Conservation (phyloP, 2,329 filamentous ascomycete species). For the Hyphodiscus sp. region DNA sequence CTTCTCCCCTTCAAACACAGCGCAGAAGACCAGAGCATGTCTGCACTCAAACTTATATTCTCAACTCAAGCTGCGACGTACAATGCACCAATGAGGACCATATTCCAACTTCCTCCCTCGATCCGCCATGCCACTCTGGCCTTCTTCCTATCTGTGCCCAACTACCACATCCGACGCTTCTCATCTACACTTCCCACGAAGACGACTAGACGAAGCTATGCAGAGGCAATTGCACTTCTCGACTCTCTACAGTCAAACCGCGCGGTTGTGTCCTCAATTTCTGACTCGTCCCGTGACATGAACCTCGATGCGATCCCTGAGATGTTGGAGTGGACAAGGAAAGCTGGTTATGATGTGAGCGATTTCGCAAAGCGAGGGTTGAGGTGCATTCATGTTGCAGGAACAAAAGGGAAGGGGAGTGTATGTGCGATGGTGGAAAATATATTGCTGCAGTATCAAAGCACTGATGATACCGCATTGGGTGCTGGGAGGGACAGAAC, state of each 20-base stretch:
- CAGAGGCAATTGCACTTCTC: conserved; percentile 20
- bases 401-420: conserved; percentile 80
- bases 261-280: conserved; percentile 16
- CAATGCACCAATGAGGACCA: conserved; percentile 8
- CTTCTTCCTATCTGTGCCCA: background rate
- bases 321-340: conserved; percentile 28
- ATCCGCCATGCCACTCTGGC: conserved; percentile 4
- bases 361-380: conserved; percentile 21
- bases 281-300: conserved; percentile 12
- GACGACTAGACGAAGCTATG: conserved; percentile 10
- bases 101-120: conserved; percentile 1
- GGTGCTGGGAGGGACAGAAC: conserved; percentile 3
- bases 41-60: too few relatives aligned
- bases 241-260: conserved; percentile 25
- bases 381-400: conserved; percentile 70
- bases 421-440: conserved; percentile 62
- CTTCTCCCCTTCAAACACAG: too few relatives aligned
- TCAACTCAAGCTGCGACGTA: background rate
- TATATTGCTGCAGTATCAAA: conserved; percentile 50
- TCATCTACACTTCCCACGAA: conserved; percentile 1
- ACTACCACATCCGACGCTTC: background rate
- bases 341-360: conserved; percentile 20
- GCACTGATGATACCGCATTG: conserved; percentile 1
- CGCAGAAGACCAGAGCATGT: too few relatives aligned
- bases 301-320: conserved; percentile 28